Evolutionary conservation across 176 grass and related monocot genomes (phyloP), one percentile per base, ranked within the genome.

Genomic region (Leersia perrieri): DNA sequence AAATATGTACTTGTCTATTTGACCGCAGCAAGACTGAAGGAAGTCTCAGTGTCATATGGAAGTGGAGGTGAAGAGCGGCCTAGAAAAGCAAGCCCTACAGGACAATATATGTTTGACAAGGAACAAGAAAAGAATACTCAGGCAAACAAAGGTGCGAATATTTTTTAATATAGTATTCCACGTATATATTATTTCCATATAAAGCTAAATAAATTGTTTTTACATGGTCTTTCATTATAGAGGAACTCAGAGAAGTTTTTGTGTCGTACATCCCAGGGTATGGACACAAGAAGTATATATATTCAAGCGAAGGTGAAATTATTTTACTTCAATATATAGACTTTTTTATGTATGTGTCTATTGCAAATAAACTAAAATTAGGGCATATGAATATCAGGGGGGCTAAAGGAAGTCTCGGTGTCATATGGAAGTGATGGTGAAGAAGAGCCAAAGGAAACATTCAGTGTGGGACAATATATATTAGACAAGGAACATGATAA

Each of bases 81-180:
- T n/a, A n/a, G n/a, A n/a, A n/a, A n/a, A n/a, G n/a, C n/a, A n/a
- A 12, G 5, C 14, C 44, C 44, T 5, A 67, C 35, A 20, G 41
- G 0, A 9, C 20, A 2, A 32, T 11, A 68, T 18, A 5, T 47
- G 42, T 0, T 28, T 2, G 5, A 14, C 6, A 80, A 47, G 14
- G 29, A 12, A 23, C 14, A 0, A 3, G 0, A 51, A 4, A n/a
- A 32, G 47, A 8, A 1, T 67, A 2, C 33, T 1, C 0, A n/a
- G n/a, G 3, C 2, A 16, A 16, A 47, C 14, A 47, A 47, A 47
- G 44, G 44, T 47, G 0, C 14, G 44, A 47, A 16, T 47, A 16
- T 47, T 47, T 47, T 6, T 16, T 15, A 47, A 4, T 47, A 47
- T 15, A 47, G 0, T n/a, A n/a, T n/a, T n/a, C n/a, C 14, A 12